Evolutionary conservation across 495 filamentous ascomycete species (phyloP).

Genomic region (Hypoxylon perforatum): DNA sequence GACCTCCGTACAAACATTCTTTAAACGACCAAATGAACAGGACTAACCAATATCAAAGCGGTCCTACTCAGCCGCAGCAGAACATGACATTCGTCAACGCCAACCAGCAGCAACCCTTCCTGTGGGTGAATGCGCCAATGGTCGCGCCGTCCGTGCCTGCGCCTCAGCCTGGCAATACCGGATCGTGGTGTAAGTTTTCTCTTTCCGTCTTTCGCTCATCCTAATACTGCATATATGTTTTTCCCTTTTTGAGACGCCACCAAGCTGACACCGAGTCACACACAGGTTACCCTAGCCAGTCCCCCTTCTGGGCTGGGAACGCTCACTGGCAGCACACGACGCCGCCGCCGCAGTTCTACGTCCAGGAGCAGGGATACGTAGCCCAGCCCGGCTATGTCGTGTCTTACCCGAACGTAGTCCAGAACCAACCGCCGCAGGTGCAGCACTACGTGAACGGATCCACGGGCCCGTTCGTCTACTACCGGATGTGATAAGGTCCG

Average conservation of each 20-base stretch:
- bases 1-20: too few species aligned
- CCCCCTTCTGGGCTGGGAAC: constrained; percentile 28
- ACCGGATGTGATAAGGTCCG: constrained; percentile 6
- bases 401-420: neutral
- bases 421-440: constrained; percentile 1
- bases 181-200: constrained; percentile 32
- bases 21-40: neutral
- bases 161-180: constrained; percentile 14
- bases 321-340: neutral
- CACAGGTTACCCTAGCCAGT: constrained; percentile 28
- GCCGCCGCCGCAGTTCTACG: constrained; percentile 25
- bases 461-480: constrained; percentile 23
- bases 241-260: neutral
- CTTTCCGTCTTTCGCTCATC: neutral
- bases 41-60: constrained; percentile 1
- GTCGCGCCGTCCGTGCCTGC: constrained; percentile 27
- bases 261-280: constrained; percentile 7
- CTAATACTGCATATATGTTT: too few species aligned
- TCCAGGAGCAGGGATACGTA: constrained; percentile 16
- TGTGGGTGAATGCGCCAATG: constrained; percentile 33
- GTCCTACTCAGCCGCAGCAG: constrained; percentile 4
- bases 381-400: constrained; percentile 15
- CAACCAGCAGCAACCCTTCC: constrained; percentile 22
- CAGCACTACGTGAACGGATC: constrained; percentile 27
- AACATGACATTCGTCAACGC: neutral